Evolutionary conservation across 192 early-diverging fungal species (phyloP).

Genomic region (Spinellus fusiger): DNA sequence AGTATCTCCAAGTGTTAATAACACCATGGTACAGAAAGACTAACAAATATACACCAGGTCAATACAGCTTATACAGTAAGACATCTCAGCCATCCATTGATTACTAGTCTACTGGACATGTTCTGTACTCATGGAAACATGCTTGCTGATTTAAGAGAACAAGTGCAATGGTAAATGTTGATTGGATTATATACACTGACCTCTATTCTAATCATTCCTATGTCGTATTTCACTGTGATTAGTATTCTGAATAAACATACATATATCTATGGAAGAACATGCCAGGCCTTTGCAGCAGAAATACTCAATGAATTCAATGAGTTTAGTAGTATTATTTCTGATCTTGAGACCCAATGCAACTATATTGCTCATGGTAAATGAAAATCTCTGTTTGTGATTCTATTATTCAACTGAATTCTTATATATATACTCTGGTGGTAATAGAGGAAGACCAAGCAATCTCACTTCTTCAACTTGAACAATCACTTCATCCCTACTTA

Average conservation of each 20-base stretch:
- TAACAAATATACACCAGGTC: not conserved
- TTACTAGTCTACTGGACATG: not conserved
- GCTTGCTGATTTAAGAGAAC: constrained; percentile 9
- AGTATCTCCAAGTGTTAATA: not conserved
- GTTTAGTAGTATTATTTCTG: constrained; percentile 24
- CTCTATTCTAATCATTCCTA: not conserved
- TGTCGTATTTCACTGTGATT: too few species aligned
- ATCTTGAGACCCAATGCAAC: constrained; percentile 17
- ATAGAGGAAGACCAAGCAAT: constrained; percentile 11
- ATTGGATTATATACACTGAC: not conserved
- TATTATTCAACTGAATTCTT: not conserved
- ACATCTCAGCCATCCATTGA: constrained; percentile 6
- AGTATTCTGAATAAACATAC: constrained; percentile 1
- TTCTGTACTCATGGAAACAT: constrained; percentile 14
- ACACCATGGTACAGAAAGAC: not conserved
- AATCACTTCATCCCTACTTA: not conserved
- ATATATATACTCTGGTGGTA: not conserved
- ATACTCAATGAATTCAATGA: constrained; percentile 12
- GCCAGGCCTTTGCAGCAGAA: constrained; percentile 34
- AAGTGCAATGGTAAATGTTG: not conserved
- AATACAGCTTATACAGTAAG: not conserved
- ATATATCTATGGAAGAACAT: constrained; percentile 33
- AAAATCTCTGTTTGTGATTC: not conserved
- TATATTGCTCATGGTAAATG: constrained; percentile 2
- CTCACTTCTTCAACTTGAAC: constrained; percentile 21